phyloP scores from a whole-genome alignment of 2,329 filamentous ascomycete species.

The Shiraia sp. region DNA sequence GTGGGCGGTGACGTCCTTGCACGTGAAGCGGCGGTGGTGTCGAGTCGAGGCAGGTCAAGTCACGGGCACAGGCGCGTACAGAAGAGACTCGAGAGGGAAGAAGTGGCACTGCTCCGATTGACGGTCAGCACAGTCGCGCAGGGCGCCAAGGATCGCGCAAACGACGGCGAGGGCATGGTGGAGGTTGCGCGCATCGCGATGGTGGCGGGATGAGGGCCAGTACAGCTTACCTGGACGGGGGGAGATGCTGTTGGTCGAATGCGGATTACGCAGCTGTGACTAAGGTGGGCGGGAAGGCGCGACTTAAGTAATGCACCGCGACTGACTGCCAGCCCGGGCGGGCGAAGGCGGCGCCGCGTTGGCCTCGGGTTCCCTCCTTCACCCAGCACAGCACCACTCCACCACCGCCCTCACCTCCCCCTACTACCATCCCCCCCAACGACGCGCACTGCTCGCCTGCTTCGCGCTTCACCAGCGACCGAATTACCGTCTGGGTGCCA shows the following conservation, averaged over 20 bases:
- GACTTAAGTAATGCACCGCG: constrained; percentile 16
- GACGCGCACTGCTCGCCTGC: too few species aligned
- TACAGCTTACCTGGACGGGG: constrained; percentile 22
- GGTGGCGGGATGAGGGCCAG: constrained; percentile 2
- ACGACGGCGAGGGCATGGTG: constrained; percentile 9
- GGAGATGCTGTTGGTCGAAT: constrained; percentile 21
- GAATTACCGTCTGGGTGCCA: too few species aligned
- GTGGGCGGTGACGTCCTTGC: constrained; percentile 10
- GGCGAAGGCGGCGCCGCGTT: background rate
- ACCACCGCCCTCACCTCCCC: too few species aligned
- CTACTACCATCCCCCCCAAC: too few species aligned
- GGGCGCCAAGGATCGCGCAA: constrained; percentile 10
- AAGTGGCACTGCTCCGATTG: constrained; percentile 4
- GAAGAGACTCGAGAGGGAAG: constrained; percentile 8
- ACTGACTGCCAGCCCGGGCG: background rate
- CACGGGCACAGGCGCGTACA: too few species aligned
- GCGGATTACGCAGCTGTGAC: constrained; percentile 26
- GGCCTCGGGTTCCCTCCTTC: background rate
- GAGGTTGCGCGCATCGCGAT: constrained; percentile 8
- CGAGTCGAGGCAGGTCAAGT: constrained; percentile 1
- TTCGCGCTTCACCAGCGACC: too few species aligned
- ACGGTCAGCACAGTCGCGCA: constrained; percentile 13
- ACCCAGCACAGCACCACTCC: too few species aligned
- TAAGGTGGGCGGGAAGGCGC: constrained; percentile 18
- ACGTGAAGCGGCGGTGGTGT: constrained; percentile 8